Conservation (phyloP, 73 alveolate species). For the Paramecium octaurelia region DNA sequence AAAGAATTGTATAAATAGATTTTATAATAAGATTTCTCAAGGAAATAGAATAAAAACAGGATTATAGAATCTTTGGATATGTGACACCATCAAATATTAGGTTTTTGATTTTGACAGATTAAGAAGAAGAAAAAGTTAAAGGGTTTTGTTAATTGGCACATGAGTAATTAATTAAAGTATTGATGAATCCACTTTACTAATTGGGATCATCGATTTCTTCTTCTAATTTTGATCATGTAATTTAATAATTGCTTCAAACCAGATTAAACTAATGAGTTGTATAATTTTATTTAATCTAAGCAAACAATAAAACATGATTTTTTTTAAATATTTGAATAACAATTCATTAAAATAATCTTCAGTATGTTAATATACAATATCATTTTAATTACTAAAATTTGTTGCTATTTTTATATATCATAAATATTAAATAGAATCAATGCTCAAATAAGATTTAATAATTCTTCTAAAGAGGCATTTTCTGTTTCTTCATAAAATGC, state of each 20-base stretch:
- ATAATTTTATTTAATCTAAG: neutral
- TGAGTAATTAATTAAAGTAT: constrained; percentile 39
- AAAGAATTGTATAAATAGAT: neutral
- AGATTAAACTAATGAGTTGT: neutral
- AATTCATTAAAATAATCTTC: neutral
- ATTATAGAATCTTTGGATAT: constrained; percentile 32
- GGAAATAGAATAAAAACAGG: constrained; percentile 16
- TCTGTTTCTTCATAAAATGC: constrained; percentile 60
- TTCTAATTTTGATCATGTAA: constrained; percentile 3
- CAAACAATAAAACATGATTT: neutral
- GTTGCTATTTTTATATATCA: neutral
- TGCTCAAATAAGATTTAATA: neutral
- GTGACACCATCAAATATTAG: constrained; percentile 40
- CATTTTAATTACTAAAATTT: neutral
- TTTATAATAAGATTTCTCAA: neutral
- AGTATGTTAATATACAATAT: neutral
- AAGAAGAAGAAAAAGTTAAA: constrained; percentile 50
- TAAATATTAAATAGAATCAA: neutral
- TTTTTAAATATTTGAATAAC: no score
- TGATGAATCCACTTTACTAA: constrained; percentile 42
- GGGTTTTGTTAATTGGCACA: constrained; percentile 46
- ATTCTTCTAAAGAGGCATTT: constrained; percentile 45
- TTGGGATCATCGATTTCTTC: constrained; percentile 14
- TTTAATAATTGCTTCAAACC: neutral
- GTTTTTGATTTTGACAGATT: constrained; percentile 21